Base-by-base conservation (phyloP, 371 early-diverging fungal genomes). In the Choanephora cucurbitarum region DNA sequence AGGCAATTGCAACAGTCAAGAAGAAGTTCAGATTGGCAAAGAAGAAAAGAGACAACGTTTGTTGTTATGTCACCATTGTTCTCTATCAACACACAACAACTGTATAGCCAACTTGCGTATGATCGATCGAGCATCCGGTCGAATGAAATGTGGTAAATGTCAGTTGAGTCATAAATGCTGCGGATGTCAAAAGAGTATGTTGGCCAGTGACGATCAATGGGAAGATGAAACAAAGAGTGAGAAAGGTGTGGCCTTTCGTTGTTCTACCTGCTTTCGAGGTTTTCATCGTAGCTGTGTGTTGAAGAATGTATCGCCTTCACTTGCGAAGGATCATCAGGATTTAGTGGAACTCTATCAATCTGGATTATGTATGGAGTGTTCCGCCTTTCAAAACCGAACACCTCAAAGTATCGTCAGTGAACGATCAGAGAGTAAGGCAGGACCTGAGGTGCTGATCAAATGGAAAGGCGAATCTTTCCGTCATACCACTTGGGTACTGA, bases 401-500 rank as follows among this genome's bases (percentile, higher is more conserved):
- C 56, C 60, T 8, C 23, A 55, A 3, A 49, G 34, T 22, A 23
- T 67, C 10, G 6, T 47, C 0, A 54, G 13, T 3, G 47, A 57
- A 17, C 48, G 48, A 28, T 57, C 13, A 11, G 43, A 41, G 17
- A n/a, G 3, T 40, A 19, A 54, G 39, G 41, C 23, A 8, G 24
- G n/a, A 32, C 15, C 10, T 0, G 61, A 68, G 34, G 51, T 54
- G 19, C 57, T 80, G 6, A 61, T 88, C 44, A 84, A 84, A 41
- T 88, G 86, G 87, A 71, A 72, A 48, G 63, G 58, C 9, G 40
- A 60, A 28, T 82, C 85, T 1, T 84, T 82, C 51, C 70, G 83
- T 13, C 80, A 83, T 50, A 51, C 79, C 6, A 62, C 62, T 15
- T 88, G 88, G 88, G 85, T 85, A 7, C 65, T 81, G n/a, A 57